Evolutionary conservation across 2,329 filamentous ascomycete species (phyloP).

Genomic region (Neonectria hederae): DNA sequence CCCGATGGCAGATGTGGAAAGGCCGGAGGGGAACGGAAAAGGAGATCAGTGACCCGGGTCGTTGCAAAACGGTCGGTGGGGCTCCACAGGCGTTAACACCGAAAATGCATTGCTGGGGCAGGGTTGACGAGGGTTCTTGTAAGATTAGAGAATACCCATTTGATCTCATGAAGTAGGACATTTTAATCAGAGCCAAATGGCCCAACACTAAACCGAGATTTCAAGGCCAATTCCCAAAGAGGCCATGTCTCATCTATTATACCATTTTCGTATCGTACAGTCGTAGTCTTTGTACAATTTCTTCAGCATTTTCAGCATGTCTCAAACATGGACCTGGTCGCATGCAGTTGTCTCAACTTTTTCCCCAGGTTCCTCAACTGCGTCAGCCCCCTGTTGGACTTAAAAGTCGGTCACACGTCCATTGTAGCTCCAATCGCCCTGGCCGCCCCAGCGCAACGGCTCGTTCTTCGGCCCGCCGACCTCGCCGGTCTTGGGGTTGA

Average conservation of each 20-base stretch:
- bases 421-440: slow-evolving; percentile 90
- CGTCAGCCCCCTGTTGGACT: background rate
- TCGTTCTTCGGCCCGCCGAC: slow-evolving; percentile 98
- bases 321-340: background rate
- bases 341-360: background rate
- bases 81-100: slow-evolving; percentile 37
- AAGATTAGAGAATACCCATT: slow-evolving; percentile 42
- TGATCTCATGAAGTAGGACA: slow-evolving; percentile 30
- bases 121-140: slow-evolving; percentile 31
- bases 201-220: slow-evolving; percentile 13
- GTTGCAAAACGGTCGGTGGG: slow-evolving; percentile 23
- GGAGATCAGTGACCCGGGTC: slow-evolving; percentile 27
- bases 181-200: slow-evolving; percentile 19
- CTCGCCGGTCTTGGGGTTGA: slow-evolving; percentile 93
- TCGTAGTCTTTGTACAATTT: slow-evolving; percentile 22
- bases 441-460: slow-evolving; percentile 84
- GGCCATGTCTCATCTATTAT: slow-evolving; percentile 19
- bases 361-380: background rate
- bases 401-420: slow-evolving; percentile 92
- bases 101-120: slow-evolving; percentile 33
- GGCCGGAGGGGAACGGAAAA: slow-evolving; percentile 26
- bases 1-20: slow-evolving; percentile 44
- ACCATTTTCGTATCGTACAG: slow-evolving; percentile 32
- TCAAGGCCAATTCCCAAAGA: background rate
- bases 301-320: slow-evolving; percentile 22